phyloP scores from a whole-genome alignment of 305 asterid genomes.

The Petunia hybrid region DNA sequence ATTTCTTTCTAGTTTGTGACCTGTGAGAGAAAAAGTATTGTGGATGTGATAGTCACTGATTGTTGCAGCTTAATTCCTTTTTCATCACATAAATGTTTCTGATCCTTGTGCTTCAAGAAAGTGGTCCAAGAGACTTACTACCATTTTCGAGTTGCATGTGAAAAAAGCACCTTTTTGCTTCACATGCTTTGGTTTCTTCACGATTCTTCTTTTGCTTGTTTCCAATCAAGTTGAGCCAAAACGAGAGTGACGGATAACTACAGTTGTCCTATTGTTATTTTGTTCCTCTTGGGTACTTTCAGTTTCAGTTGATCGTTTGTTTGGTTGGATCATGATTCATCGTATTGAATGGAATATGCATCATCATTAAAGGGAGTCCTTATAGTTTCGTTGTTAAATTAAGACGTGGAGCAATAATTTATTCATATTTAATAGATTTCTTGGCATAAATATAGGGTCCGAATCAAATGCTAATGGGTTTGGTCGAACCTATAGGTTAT shows the following conservation, averaged over 20 bases:
- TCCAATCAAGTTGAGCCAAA: neutral
- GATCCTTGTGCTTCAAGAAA: neutral
- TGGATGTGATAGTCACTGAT: neutral
- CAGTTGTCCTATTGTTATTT: neutral
- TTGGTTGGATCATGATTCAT: neutral
- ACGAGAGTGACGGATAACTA: neutral
- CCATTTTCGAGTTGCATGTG: constrained; percentile 28
- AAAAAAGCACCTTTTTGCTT: constrained; percentile 14
- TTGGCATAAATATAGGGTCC: too few relatives aligned
- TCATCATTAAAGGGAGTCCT: neutral
- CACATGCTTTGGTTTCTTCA: constrained; percentile 30
- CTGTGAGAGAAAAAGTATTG: neutral
- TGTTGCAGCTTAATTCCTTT: constrained; percentile 4
- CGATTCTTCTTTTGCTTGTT: neutral
- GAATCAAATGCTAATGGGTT: too few relatives aligned
- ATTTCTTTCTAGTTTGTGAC: neutral
- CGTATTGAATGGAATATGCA: neutral
- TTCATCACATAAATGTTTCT: neutral
- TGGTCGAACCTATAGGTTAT: too few relatives aligned
- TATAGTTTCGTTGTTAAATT: neutral
- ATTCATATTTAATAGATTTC: too few relatives aligned
- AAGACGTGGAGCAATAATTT: too few relatives aligned
- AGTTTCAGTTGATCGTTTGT: neutral
- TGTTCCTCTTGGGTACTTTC: neutral
- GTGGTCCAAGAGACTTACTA: constrained; percentile 24